phyloP scores from a whole-genome alignment of 1,284 basidiomycete genomes.

The Trichosporon sp. region DNA sequence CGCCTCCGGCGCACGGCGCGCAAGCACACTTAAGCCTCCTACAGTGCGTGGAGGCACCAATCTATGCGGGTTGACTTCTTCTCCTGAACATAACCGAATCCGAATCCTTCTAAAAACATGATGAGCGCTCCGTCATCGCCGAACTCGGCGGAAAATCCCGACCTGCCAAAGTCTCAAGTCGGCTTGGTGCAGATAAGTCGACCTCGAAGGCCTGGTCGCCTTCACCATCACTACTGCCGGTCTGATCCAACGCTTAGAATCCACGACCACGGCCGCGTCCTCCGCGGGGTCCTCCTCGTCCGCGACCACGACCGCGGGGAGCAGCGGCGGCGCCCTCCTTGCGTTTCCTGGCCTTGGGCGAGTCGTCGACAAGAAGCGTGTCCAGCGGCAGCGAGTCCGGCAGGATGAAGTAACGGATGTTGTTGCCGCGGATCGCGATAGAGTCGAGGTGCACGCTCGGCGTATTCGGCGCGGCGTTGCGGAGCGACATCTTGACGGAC shows the following conservation, averaged over 20 bases:
- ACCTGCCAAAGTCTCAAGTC: background rate
- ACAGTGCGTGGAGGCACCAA: background rate
- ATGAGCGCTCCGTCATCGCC: background rate
- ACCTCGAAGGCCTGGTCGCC: too few relatives aligned
- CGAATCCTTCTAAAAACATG: background rate
- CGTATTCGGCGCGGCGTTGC: conserved; percentile 58
- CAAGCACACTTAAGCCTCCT: background rate
- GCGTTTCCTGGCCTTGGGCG: conserved; percentile 87
- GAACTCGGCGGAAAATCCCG: too few relatives aligned
- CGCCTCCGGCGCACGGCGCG: background rate
- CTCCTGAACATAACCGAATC: background rate
- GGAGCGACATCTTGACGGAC: conserved; percentile 90
- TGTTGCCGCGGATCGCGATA: conserved; percentile 86
- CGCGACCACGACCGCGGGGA: conserved; percentile 31
- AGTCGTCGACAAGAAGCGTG: conserved; percentile 93
- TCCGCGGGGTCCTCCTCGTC: conserved; percentile 33
- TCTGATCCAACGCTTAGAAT: conserved; percentile 31
- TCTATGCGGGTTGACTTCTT: background rate
- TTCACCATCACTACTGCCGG: too few relatives aligned
- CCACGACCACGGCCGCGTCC: conserved; percentile 36
- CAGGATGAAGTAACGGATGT: conserved; percentile 78
- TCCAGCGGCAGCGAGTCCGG: conserved; percentile 95
- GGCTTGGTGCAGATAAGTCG: background rate
- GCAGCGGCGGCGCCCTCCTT: conserved; percentile 37
- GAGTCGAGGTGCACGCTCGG: conserved; percentile 61